Conservation (phyloP, 2,329 filamentous ascomycete genomes). For the Exophiala sideris region DNA sequence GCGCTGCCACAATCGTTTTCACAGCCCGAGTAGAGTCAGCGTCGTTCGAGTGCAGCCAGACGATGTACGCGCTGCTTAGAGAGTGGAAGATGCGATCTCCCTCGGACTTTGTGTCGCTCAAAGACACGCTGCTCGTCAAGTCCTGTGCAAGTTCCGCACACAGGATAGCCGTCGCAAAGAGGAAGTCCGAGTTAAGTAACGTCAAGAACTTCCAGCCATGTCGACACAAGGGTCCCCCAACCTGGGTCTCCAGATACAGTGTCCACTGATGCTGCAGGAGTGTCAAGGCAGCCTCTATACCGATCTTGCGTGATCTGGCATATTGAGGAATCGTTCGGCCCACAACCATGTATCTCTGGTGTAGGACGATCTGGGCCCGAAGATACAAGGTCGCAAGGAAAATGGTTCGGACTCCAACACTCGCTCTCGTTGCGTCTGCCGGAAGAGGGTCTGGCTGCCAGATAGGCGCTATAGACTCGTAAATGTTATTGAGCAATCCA, state of each 20-base stretch:
- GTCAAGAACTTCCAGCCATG: slow-evolving; percentile 45
- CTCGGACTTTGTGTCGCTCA: not conserved
- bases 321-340: slow-evolving; percentile 38
- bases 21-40: slow-evolving; percentile 12
- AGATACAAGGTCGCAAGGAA: slow-evolving; percentile 34
- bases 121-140: not conserved
- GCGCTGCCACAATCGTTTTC: slow-evolving; percentile 4
- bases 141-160: slow-evolving; percentile 42
- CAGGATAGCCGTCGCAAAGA: slow-evolving; percentile 48
- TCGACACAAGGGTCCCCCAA: slow-evolving; percentile 39
- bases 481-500: slow-evolving; percentile 20
- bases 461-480: slow-evolving; percentile 22
- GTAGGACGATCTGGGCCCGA: slow-evolving; percentile 36
- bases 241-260: slow-evolving; percentile 41
- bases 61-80: slow-evolving; percentile 15
- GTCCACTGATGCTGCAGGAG: slow-evolving; percentile 45
- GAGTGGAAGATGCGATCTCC: slow-evolving; percentile 7
- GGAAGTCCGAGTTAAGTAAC: slow-evolving; percentile 45
- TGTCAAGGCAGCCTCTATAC: slow-evolving; percentile 45
- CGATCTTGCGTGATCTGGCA: slow-evolving; percentile 41
- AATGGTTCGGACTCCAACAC: slow-evolving; percentile 28
- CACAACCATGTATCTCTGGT: slow-evolving; percentile 36
- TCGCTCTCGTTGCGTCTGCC: slow-evolving; percentile 3
- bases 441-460: slow-evolving; percentile 15
- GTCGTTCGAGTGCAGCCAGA: slow-evolving; percentile 17